These are phyloP conservation scores for Sclerotinia minor DNA, from an alignment of 2,329 filamentous ascomycete species.

Conservation along the genomic window DNA sequence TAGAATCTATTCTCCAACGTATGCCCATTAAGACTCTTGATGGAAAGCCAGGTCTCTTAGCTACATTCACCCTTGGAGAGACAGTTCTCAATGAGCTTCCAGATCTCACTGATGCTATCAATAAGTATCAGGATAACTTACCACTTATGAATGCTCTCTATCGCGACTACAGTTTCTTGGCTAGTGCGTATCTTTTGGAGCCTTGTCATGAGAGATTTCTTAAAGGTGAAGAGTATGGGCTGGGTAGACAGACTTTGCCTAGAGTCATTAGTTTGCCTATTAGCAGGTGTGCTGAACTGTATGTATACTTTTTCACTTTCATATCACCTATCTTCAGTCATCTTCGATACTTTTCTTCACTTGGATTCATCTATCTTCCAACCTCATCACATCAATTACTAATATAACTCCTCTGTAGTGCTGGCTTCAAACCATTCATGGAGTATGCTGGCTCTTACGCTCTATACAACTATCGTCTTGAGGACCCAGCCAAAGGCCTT, in stretches of 20 bases:
- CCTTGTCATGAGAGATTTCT: conserved; percentile 78
- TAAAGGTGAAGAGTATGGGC: conserved; percentile 73
- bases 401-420: conserved; percentile 41
- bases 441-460: conserved; percentile 73
- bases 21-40: conserved; percentile 77
- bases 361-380: conserved; percentile 8
- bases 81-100: conserved; percentile 73
- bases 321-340: background rate
- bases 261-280: conserved; percentile 76
- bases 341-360: background rate
- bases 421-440: conserved; percentile 88
- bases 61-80: conserved; percentile 70
- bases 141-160: conserved; percentile 83
- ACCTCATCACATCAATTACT: background rate
- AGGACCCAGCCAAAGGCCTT: conserved; percentile 57
- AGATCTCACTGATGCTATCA: conserved; percentile 71
- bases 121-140: conserved; percentile 71
- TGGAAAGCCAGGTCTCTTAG: conserved; percentile 76
- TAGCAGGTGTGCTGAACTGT: conserved; percentile 81
- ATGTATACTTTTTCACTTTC: conserved; percentile 47
- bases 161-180: conserved; percentile 87
- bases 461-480: conserved; percentile 65
- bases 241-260: conserved; percentile 73
- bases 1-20: conserved; percentile 70
- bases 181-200: conserved; percentile 86